Base-by-base conservation (phyloP, 192 early-diverging fungal species). In the Umbelopsis ramanniana region DNA sequence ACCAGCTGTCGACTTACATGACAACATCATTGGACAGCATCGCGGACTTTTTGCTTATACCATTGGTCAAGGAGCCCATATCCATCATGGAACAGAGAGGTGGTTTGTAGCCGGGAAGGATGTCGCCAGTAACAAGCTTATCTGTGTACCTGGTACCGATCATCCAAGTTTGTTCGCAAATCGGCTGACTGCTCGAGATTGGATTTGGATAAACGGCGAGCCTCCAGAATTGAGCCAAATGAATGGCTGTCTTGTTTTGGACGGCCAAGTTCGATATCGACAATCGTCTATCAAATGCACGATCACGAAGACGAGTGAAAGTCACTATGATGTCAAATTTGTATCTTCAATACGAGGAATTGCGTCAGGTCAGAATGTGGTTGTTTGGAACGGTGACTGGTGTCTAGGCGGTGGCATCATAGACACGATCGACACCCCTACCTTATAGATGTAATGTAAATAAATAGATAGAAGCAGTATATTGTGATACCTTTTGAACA, bases 71-170 rank as follows among this genome's bases (percentile, higher is more conserved):
- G 72, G 85, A 0, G 89, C 92, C 0, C 79, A 85, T 1, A 88
- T 95, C 23, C 60, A 82, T 37, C 82, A 92, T 67, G 87, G 87
- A 40, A 74, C 74, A 47, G 75, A 88, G 21, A 91, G 90, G 82
- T 91, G 77, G 79, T 96, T 92, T 75, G 89, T 97, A 33, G 86
- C 87, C 29, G 81, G 80, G 17, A 94, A 93, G 63, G 84, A 93
- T 74, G 38, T 89, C 7, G 48, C 54, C 0, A 82, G 67, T 6
- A 94, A 92, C 75, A 79, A 87, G 12, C 80, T 98, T 53, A 77
- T 86, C 79, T 70, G 86, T 85, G 92, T 93, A 80, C 52, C 80
- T 69, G 67, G 68, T 37, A 72, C 74, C 52, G 69, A 45, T 24
- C 52, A 74, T 69, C 50, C 38, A 29, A 26, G 68, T 17, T 35